Conservation (phyloP, 768 basidiomycete genomes). For the Boletales sp. region DNA sequence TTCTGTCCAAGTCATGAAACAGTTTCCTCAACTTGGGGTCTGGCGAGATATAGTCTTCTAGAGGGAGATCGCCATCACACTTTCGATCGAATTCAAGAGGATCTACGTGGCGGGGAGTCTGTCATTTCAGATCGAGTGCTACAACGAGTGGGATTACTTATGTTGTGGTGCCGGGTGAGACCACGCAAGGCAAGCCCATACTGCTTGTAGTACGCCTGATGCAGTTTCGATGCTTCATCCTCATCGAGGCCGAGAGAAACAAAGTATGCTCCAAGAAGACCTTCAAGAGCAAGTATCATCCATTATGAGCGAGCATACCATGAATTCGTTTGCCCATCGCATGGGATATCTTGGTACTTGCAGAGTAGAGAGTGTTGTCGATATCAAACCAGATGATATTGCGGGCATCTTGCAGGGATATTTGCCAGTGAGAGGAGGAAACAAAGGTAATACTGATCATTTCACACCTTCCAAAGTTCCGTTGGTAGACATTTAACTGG, state of each 20-base stretch:
- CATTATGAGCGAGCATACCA: constrained; percentile 37
- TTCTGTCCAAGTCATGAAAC: constrained; percentile 74
- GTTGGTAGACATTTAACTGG: constrained; percentile 23
- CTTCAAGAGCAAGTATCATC: not conserved
- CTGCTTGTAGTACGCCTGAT: constrained; percentile 68
- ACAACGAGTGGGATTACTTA: constrained; percentile 43
- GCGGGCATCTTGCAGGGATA: constrained; percentile 44
- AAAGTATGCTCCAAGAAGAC: constrained; percentile 59
- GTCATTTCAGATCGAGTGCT: not conserved
- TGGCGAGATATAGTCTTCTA: constrained; percentile 74
- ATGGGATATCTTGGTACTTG: constrained; percentile 67
- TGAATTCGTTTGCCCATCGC: constrained; percentile 81
- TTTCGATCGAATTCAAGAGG: constrained; percentile 80
- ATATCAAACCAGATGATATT: constrained; percentile 78
- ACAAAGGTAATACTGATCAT: not conserved
- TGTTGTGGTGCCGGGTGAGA: constrained; percentile 67
- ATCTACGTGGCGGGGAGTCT: constrained; percentile 41
- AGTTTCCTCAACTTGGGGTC: constrained; percentile 60
- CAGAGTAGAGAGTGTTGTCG: constrained; percentile 85
- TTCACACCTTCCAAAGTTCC: constrained; percentile 24
- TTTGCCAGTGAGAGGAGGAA: not conserved
- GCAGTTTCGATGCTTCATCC: constrained; percentile 65
- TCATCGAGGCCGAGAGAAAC: constrained; percentile 62
- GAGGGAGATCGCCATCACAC: constrained; percentile 80
- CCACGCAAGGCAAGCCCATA: constrained; percentile 85